Conservation (phyloP, 257 asterid species). For the Coffea eugenioides region DNA sequence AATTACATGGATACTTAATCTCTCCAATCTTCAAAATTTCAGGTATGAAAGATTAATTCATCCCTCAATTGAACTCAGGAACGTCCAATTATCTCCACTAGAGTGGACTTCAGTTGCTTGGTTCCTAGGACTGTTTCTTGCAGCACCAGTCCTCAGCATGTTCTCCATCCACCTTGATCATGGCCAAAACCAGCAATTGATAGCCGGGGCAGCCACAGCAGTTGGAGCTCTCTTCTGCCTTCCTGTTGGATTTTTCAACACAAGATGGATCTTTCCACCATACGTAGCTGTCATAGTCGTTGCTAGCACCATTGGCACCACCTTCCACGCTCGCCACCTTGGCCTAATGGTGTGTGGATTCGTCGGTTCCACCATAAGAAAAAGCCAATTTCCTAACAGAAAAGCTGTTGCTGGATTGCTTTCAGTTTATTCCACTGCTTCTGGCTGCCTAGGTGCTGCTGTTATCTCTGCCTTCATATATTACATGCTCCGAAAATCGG, state of each 20-base stretch:
- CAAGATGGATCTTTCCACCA: slow-evolving; percentile 80
- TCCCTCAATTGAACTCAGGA: slow-evolving; percentile 43
- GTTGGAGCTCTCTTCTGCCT: slow-evolving; percentile 86
- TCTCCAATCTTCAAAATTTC: slow-evolving; percentile 5
- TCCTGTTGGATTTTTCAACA: slow-evolving; percentile 72
- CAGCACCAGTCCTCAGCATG: slow-evolving; percentile 62
- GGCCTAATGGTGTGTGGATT: slow-evolving; percentile 75
- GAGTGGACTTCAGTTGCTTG: slow-evolving; percentile 83
- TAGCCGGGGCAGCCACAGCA: slow-evolving; percentile 73
- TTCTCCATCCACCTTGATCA: slow-evolving; percentile 67
- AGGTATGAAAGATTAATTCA: slow-evolving; percentile 63
- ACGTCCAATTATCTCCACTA: slow-evolving; percentile 52
- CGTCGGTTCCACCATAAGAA: slow-evolving; percentile 49
- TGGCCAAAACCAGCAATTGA: slow-evolving; percentile 55
- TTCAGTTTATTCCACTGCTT: slow-evolving; percentile 70
- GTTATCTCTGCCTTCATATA: slow-evolving; percentile 65
- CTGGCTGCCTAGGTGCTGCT: slow-evolving; percentile 78
- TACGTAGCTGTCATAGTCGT: slow-evolving; percentile 65
- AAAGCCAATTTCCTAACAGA: slow-evolving; percentile 47
- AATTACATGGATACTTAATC: background rate
- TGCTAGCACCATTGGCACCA: slow-evolving; percentile 61
- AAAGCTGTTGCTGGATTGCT: slow-evolving; percentile 59
- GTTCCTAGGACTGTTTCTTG: slow-evolving; percentile 65
- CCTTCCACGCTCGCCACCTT: slow-evolving; percentile 71
- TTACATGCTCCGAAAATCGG: slow-evolving; percentile 62